Base-by-base conservation (phyloP, 306 rosid species). In the Trichosanthes cucumerina region DNA sequence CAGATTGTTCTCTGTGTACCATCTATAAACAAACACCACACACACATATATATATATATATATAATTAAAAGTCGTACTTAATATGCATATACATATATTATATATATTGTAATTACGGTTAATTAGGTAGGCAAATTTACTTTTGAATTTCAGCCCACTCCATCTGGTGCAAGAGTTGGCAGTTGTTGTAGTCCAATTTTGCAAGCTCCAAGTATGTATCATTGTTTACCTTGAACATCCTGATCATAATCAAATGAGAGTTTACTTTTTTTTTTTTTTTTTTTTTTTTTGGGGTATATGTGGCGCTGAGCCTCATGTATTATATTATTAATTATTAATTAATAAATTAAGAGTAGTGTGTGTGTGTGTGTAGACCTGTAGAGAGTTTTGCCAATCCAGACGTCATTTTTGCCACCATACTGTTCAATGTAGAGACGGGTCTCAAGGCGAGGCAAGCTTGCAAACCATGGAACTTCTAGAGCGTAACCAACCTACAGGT, bases 311-410 rank as follows among this genome's bases (percentile, higher is more conserved):
- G n/a, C n/a, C n/a, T n/a, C n/a, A n/a, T n/a, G n/a, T n/a, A n/a
- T n/a, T n/a, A n/a, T n/a, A n/a, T n/a, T n/a, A 62, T 66, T 31
- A 65, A 28, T 28, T 28, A 28, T 28, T 28, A 28, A 28, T 28
- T 28, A 34, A 58, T 66, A 21, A 15, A 18, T 49, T 44, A 44
- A 28, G 2, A 28, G 33, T n/a, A 28, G 33, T 28, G 33, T 2
- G 2, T 28, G n/a, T n/a, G n/a, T n/a, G n/a, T n/a, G n/a, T n/a
- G 33, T 28, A 28, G 18, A 92, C 98, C 97, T 92, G 79, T 95
- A 95, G 19, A 95, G 97, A 23, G 97, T 89, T 85, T 95, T 95
- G 58, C 99, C 99, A n/a, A 95, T 95, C 99, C 99, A 95, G 0
- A 88, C 89, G 53, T 95, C 98, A 81, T 68, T 80, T 13, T 84